Percentiles rank a stretch among this genome's conserved stretches.
phyloP scores from a whole-genome alignment of 2,329 filamentous ascomycete species.

The Drechslerella dactyloides region DNA sequence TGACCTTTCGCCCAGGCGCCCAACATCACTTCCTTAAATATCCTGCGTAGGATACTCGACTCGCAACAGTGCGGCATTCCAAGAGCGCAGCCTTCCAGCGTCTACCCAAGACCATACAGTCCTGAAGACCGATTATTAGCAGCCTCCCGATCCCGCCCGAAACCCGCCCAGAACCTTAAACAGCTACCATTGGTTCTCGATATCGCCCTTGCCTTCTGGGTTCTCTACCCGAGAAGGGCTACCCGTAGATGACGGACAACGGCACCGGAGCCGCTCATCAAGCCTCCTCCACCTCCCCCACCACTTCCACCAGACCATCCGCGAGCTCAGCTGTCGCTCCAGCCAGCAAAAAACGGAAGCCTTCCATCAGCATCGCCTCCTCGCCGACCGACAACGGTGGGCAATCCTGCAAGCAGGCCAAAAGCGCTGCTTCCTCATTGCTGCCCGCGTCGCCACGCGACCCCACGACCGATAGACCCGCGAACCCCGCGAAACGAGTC shows the following conservation, averaged over 20 bases:
- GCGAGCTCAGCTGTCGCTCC: constrained; percentile 24
- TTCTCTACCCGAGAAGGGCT: constrained; percentile 22
- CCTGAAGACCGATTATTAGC: not conserved
- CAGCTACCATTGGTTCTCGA: constrained; percentile 2
- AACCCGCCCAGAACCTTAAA: too few species aligned
- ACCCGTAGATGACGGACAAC: constrained; percentile 47
- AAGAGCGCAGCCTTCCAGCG: too few species aligned
- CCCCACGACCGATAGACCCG: constrained; percentile 15
- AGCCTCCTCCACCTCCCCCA: constrained; percentile 30
- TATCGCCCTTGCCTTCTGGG: constrained; percentile 14
- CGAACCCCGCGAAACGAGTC: constrained; percentile 39
- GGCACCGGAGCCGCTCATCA: constrained; percentile 32
- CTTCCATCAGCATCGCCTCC: constrained; percentile 25
- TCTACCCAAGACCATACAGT: not conserved
- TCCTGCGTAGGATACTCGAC: too few species aligned
- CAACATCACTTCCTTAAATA: too few species aligned
- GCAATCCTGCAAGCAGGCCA: constrained; percentile 22
- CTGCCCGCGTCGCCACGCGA: constrained; percentile 6
- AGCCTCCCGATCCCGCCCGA: constrained; percentile 10
- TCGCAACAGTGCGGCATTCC: too few species aligned
- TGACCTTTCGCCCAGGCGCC: too few species aligned
- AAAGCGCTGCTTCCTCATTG: constrained; percentile 12
- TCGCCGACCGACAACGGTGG: constrained; percentile 15
- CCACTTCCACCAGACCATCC: constrained; percentile 34
- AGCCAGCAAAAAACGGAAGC: constrained; percentile 43